These are phyloP conservation scores for Starmera pachycereana DNA, from an alignment of 805 yeast species.

Conservation along the genomic window DNA sequence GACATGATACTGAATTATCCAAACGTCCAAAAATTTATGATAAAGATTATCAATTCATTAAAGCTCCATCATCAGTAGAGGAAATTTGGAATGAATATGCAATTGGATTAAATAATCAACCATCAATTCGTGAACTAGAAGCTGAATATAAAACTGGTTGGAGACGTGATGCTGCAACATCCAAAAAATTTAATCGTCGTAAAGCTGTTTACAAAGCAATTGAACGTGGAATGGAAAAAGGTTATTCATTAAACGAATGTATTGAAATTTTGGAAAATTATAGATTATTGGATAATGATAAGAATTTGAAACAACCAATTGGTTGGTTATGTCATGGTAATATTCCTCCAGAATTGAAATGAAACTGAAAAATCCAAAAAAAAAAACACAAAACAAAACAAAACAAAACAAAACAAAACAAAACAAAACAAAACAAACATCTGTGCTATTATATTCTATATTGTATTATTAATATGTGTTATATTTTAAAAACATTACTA, in stretches of 20 bases:
- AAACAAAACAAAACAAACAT: too few species aligned
- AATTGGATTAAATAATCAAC: slow-evolving; percentile 40
- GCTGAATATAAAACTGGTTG: slow-evolving; percentile 39
- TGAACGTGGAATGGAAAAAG: slow-evolving; percentile 36
- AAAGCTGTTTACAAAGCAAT: slow-evolving; percentile 46
- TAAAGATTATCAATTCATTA: slow-evolving; percentile 27
- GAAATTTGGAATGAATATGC: slow-evolving; percentile 52
- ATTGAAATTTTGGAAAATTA: slow-evolving; percentile 36
- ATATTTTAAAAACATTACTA: too few species aligned
- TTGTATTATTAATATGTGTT: too few species aligned
- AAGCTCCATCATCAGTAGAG: slow-evolving; percentile 34
- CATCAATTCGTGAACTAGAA: slow-evolving; percentile 41
- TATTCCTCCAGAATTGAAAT: slow-evolving; percentile 21
- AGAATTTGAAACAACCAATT: slow-evolving; percentile 31
- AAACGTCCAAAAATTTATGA: slow-evolving; percentile 19
- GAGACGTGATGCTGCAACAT: slow-evolving; percentile 45
- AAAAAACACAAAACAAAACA: too few species aligned
- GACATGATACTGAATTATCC: slow-evolving; percentile 2
- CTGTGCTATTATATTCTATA: neutral
- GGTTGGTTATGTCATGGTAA: slow-evolving; percentile 34
- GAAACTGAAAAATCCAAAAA: neutral
- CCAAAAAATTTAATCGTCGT: slow-evolving; percentile 42
- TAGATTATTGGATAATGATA: slow-evolving; percentile 31
- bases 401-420: too few species aligned
- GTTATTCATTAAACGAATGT: slow-evolving; percentile 31